A percentile compares a stretch with the other conserved stretches of the same genome.
Conservation (phyloP, 2,329 filamentous ascomycete genomes). For the Verticillium nubilum region DNA sequence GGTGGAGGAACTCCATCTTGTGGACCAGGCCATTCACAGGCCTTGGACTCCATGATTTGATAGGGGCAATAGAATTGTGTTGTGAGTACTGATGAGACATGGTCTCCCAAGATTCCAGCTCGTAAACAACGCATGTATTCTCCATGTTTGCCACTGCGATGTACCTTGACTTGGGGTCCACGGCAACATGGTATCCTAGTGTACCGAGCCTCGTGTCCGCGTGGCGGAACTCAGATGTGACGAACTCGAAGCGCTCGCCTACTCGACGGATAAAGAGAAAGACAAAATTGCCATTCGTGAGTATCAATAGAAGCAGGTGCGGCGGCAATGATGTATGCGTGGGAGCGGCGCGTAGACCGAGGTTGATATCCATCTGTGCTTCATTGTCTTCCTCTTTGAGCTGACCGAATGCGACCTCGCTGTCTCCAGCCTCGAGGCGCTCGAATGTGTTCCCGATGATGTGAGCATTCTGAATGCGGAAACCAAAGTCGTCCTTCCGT, state of each 20-base stretch:
- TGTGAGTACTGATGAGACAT: slow-evolving; percentile 45
- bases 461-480: slow-evolving; percentile 71
- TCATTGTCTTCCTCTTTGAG: slow-evolving; percentile 36
- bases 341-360: not conserved
- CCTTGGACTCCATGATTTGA: slow-evolving; percentile 41
- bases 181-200: slow-evolving; percentile 61
- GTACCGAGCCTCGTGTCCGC: slow-evolving; percentile 48
- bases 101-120: slow-evolving; percentile 52
- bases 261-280: slow-evolving; percentile 64
- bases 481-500: slow-evolving; percentile 73
- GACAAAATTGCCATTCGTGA: slow-evolving; percentile 67
- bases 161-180: slow-evolving; percentile 70
- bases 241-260: slow-evolving; percentile 49
- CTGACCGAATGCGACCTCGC: slow-evolving; percentile 11
- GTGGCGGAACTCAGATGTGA: slow-evolving; percentile 52
- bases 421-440: slow-evolving; percentile 26
- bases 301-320: slow-evolving; percentile 73
- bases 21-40: slow-evolving; percentile 68
- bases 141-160: slow-evolving; percentile 67
- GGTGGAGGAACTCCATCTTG: slow-evolving; percentile 81
- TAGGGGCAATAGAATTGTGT: slow-evolving; percentile 46
- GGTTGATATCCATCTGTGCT: slow-evolving; percentile 27
- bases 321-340: slow-evolving; percentile 49
- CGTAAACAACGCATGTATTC: slow-evolving; percentile 65
- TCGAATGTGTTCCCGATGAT: slow-evolving; percentile 58